phyloP scores from a whole-genome alignment of 495 filamentous ascomycete genomes.

The Clohesyomyces aquaticus region DNA sequence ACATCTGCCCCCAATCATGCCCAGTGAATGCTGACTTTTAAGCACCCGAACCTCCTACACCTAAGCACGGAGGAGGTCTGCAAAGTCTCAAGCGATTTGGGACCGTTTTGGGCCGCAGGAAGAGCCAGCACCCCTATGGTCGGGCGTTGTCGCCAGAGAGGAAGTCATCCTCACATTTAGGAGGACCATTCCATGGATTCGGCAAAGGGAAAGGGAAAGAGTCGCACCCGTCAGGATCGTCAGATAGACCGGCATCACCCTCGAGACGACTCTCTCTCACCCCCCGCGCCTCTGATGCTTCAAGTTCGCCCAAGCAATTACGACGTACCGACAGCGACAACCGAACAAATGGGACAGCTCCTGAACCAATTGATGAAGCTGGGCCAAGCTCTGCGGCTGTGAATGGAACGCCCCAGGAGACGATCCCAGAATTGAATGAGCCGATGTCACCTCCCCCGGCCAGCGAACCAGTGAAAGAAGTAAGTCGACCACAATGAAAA shows the following conservation, averaged over 20 bases:
- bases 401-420: conserved; percentile 37
- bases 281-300: conserved; percentile 33
- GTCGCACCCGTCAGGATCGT: conserved; percentile 19
- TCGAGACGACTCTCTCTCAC: conserved; percentile 31
- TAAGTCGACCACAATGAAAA: too few species aligned
- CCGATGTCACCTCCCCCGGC: conserved; percentile 40
- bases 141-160: conserved; percentile 45
- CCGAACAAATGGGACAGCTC: conserved; percentile 29
- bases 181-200: conserved; percentile 31
- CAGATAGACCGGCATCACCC: conserved; percentile 34
- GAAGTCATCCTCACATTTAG: conserved; percentile 43
- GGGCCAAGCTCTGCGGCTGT: conserved; percentile 21
- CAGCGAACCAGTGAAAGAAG: conserved; percentile 25
- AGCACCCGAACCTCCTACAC: conserved; percentile 41
- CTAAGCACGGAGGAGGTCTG: conserved; percentile 40
- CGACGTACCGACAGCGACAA: conserved; percentile 29
- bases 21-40: conserved; percentile 25
- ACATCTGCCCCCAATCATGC: not conserved
- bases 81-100: conserved; percentile 48
- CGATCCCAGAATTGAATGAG: conserved; percentile 43
- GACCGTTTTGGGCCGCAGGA: conserved; percentile 45
- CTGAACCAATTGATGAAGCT: conserved; percentile 21
- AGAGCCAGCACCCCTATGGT: conserved; percentile 46
- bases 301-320: conserved; percentile 35
- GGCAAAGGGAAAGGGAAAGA: conserved; percentile 39